Evolutionary conservation across 495 filamentous ascomycete genomes (phyloP).

Genomic region (Aspergillus heteromorphus): DNA sequence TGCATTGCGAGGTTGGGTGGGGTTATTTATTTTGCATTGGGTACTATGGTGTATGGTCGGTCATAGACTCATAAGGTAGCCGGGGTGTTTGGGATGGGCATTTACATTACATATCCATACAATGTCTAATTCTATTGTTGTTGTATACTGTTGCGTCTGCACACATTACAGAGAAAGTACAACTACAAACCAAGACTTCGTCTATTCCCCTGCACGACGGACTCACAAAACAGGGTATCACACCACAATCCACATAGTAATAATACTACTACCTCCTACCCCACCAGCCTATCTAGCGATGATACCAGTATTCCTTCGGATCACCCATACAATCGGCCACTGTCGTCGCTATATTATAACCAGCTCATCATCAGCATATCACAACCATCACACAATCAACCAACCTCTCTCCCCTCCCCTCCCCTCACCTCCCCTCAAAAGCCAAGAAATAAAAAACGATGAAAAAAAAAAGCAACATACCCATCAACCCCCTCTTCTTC

Average conservation of each 20-base stretch:
- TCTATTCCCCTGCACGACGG: no score
- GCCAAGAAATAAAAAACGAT: background rate
- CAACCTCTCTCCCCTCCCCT: no score
- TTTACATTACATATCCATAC: background rate
- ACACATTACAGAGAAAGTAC: background rate
- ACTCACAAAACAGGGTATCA: background rate
- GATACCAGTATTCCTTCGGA: slow-evolving; percentile 60
- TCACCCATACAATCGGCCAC: slow-evolving; percentile 72
- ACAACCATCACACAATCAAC: background rate
- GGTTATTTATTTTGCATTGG: background rate
- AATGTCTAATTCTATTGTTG: background rate
- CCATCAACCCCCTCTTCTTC: slow-evolving; percentile 23
- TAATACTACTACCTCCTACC: no score
- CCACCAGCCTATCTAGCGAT: background rate
- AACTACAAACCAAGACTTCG: no score
- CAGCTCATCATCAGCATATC: slow-evolving; percentile 5
- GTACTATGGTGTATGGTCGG: no score
- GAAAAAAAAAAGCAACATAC: slow-evolving; percentile 20
- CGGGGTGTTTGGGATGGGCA: background rate
- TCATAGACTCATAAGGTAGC: background rate
- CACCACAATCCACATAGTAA: no score
- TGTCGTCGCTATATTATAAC: slow-evolving; percentile 50
- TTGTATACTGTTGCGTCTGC: background rate
- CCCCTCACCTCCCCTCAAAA: no score
- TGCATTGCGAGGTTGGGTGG: background rate